phyloP scores from a whole-genome alignment of 1,284 basidiomycete species.

The Naganishia sp. region DNA sequence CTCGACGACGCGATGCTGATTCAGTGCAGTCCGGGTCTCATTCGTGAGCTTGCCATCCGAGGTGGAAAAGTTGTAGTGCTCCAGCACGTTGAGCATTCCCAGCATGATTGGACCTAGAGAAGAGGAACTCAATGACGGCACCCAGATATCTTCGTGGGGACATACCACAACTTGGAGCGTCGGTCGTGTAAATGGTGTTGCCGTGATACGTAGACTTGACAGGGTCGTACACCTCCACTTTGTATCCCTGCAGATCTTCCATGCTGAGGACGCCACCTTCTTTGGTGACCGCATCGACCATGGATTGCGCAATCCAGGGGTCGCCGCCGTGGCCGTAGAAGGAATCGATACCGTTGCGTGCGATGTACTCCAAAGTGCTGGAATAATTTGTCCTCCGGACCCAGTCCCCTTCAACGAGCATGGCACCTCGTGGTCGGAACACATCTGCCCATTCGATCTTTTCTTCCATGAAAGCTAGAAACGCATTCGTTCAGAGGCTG shows the following conservation, averaged over 20 bases:
- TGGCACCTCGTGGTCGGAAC: constrained; percentile 73
- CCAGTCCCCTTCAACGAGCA: constrained; percentile 72
- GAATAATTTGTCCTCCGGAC: constrained; percentile 71
- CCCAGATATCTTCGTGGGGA: constrained; percentile 2
- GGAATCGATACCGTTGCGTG: constrained; percentile 44
- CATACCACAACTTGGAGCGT: constrained; percentile 74
- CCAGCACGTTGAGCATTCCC: constrained; percentile 50
- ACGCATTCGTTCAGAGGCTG: constrained; percentile 3
- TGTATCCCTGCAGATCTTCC: constrained; percentile 58
- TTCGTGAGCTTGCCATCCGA: constrained; percentile 21
- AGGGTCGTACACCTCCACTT: constrained; percentile 70
- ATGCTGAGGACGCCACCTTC: constrained; percentile 49
- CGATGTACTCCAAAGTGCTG: constrained; percentile 56
- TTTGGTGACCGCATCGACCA: constrained; percentile 42
- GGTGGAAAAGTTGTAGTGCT: constrained; percentile 38
- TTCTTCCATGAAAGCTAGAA: constrained; percentile 65
- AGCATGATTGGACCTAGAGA: constrained; percentile 46
- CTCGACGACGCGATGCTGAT: constrained; percentile 50
- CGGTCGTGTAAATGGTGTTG: constrained; percentile 77
- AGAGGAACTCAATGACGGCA: background rate
- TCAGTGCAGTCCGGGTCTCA: constrained; percentile 42
- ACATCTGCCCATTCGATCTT: constrained; percentile 74
- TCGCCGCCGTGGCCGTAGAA: constrained; percentile 61
- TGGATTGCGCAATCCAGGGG: constrained; percentile 48
- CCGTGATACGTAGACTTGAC: constrained; percentile 73